Evolutionary conservation across 2,329 filamentous ascomycete genomes (phyloP).

Genomic region (Apiospora aurea): DNA sequence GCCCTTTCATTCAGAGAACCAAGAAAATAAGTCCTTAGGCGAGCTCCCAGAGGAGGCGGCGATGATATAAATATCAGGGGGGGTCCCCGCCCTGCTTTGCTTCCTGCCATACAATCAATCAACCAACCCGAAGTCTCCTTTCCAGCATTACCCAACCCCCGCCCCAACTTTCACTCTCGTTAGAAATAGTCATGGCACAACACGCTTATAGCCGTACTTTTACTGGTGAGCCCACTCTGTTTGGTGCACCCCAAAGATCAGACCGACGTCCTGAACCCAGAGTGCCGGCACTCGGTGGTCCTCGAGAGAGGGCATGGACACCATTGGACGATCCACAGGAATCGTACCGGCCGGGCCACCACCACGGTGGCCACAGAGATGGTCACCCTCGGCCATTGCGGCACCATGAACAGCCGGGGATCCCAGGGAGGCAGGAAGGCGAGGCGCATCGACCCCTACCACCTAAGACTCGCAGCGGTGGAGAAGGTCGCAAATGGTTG

Average conservation of each 20-base stretch:
- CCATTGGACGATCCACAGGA: background rate
- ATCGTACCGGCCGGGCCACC: background rate
- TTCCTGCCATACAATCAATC: background rate
- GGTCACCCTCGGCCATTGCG: background rate
- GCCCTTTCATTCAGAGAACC: background rate
- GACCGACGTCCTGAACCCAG: background rate
- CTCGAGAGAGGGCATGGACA: background rate
- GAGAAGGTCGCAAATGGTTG: background rate
- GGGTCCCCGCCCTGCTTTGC: background rate
- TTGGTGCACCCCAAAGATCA: background rate
- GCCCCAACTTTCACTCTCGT: background rate
- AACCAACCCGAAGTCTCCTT: background rate
- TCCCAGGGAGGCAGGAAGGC: background rate
- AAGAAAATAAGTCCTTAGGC: background rate
- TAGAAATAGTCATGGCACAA: background rate
- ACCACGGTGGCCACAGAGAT: background rate
- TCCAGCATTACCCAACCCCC: background rate
- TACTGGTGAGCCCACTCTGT: background rate
- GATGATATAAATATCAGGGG: background rate
- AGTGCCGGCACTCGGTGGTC: constrained; percentile 3
- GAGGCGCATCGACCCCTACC: background rate
- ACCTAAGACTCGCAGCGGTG: background rate
- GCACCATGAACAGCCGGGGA: background rate
- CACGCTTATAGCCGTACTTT: background rate
- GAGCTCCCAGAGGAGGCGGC: background rate